Base-by-base conservation (phyloP, 352 stramenopile genomes). In the Phytophthora fragariae region DNA sequence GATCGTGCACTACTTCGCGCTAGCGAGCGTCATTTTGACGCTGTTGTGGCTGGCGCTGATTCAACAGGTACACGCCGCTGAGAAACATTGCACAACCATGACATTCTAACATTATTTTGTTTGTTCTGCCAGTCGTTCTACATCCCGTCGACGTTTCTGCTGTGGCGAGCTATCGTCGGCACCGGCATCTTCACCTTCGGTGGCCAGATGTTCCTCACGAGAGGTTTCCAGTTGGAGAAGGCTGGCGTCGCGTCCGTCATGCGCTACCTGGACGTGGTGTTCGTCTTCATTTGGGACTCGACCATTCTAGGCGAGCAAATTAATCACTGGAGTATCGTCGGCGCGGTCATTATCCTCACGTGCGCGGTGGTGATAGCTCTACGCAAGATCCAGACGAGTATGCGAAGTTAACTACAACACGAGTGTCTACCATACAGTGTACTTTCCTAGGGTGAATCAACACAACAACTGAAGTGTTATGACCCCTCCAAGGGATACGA, bases 241-340 rank as follows among this genome's bases (percentile, higher is more conserved):
- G 81, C 80, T 2, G 88, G 86, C 31, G 56, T 90, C 17, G 88
- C 86, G 5, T 81, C 86, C 1, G 83, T 90, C 27, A 92, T 92
- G 85, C 80, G 86, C 19, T 92, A 84, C 52, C 35, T 92, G 60
- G 82, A 94, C 73, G 81, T 94, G 3, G 74, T 94, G 3, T 94
- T 92, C 47, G 84, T 94, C 47, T 85, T 94, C 35, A 69, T 91
- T 3, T 83, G 83, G 77, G 87, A 92, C 65, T 84, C 73, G 12
- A 77, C 66, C 9, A 82, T 94, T 46, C 70, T 94, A 3, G 80
- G 83, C 15, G 87, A 92, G 44, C 39, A 77, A 19, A 81, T 92
- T 10, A 87, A 88, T 57, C 29, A 65, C 37, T 91, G 78, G 76
- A 92, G 84, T 59, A 76, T 94, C 33, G 19, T 92, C 19, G 85